These are phyloP conservation scores for Metschnikowia proteae DNA, from an alignment of 805 yeast species.

Conservation along the genomic window DNA sequence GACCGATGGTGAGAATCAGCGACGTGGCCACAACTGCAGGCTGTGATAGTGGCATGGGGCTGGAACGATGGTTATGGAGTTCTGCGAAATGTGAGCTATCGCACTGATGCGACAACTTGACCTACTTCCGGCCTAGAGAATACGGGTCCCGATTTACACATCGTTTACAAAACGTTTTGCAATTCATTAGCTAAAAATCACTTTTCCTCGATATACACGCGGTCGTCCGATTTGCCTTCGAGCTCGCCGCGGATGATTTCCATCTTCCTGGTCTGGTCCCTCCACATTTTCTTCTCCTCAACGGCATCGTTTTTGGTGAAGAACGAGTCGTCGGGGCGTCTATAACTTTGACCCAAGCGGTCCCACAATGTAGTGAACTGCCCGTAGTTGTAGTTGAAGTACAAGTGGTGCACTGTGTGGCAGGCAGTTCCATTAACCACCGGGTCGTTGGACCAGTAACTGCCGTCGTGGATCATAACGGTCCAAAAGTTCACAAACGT, in stretches of 20 bases:
- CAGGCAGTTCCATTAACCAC: slow-evolving; percentile 97
- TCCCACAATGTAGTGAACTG: slow-evolving; percentile 99
- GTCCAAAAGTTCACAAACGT: slow-evolving; percentile 97
- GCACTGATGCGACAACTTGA: background rate
- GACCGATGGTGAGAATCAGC: slow-evolving; percentile 39
- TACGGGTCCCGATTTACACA: background rate
- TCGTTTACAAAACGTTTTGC: background rate
- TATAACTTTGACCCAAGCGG: slow-evolving; percentile 88
- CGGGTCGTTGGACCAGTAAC: slow-evolving; percentile 89
- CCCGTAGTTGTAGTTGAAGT: slow-evolving; percentile 97
- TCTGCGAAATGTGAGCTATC: slow-evolving; percentile 4
- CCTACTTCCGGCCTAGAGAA: background rate
- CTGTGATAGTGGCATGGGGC: slow-evolving; percentile 14
- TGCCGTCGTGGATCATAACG: slow-evolving; percentile 97
- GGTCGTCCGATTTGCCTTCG: slow-evolving; percentile 73
- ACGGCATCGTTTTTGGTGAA: slow-evolving; percentile 55
- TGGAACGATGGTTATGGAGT: background rate
- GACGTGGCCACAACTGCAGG: slow-evolving; percentile 37
- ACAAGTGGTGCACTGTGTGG: slow-evolving; percentile 94
- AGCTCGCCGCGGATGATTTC: slow-evolving; percentile 74
- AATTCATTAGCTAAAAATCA: background rate
- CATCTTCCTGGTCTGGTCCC: slow-evolving; percentile 65
- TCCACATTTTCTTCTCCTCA: slow-evolving; percentile 62
- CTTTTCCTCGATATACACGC: slow-evolving; percentile 56
- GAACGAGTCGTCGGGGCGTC: slow-evolving; percentile 84